Base-by-base conservation (phyloP, 352 stramenopile species). In the Thalassiosira mediterranea region DNA sequence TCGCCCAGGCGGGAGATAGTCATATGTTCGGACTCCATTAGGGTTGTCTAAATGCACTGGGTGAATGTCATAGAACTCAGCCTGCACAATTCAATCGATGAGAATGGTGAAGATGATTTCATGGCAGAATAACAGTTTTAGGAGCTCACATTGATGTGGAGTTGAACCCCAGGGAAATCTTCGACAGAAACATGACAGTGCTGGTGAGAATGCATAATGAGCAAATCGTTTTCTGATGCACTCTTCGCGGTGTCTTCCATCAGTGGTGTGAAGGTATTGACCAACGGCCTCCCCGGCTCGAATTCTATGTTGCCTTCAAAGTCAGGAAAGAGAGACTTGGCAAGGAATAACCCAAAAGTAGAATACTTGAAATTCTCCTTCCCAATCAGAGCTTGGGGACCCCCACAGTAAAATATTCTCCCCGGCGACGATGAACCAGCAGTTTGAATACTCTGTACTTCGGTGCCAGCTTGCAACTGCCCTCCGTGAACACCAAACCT, bases 21-120 rank as follows among this genome's bases (percentile, higher is more conserved):
- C 47, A 10, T 59, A 54, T 11, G 75, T 83, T 1, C 56, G 61
- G 37, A 64, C 26, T 25, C 62, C 75, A 37, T 70, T 37, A 5
- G 57, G 32, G 46, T 79, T 83, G 15, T 57, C 11, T 21, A 21
- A 11, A 31, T 74, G 62, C 13, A 48, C 32, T 38, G 71, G 42
- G 42, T 83, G 75, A 21, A 83, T 37, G 51, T 83, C 75, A n/a
- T 83, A 83, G 31, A 52, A 71, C 32, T 83, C 74, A n/a, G 68
- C 29, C 68, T 77, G 31, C 11, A 42, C 52, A 26, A 42, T 42
- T 13, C 34, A 7, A 42, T 7, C 13, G 7, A 42, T 42, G 34
- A 13, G 13, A 13, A 42, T 13, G 13, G 34, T 42, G 7, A 42
- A 42, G 13, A 13, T 13, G 13, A 42, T 42, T 42, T 42, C n/a